Evolutionary conservation across 768 basidiomycete species (phyloP).

Genomic region (Mycena maculata): DNA sequence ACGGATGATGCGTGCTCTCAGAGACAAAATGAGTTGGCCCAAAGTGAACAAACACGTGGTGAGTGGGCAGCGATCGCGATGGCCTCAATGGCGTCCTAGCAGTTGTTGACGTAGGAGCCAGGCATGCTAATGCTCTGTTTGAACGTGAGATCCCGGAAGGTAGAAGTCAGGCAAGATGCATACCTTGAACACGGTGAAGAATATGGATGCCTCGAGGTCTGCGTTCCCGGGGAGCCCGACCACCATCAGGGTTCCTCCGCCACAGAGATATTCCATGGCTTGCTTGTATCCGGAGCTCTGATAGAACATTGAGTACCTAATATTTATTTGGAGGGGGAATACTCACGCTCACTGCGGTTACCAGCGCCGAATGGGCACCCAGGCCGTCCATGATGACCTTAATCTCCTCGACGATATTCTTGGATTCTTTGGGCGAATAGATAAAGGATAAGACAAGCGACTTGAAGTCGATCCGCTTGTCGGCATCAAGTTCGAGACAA

Average conservation of each 20-base stretch:
- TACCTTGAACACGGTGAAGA: conserved; percentile 77
- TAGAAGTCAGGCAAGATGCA: conserved; percentile 5
- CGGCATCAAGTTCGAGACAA: conserved; percentile 71
- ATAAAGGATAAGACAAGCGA: too few relatives aligned
- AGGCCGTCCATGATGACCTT: conserved; percentile 69
- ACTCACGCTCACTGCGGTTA: conserved; percentile 66
- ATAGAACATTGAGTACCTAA: neutral
- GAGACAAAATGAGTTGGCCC: too few relatives aligned
- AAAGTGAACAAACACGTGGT: too few relatives aligned
- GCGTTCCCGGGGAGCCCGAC: conserved; percentile 81
- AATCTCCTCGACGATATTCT: conserved; percentile 75
- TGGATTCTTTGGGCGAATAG: conserved; percentile 65
- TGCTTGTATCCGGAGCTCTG: conserved; percentile 58
- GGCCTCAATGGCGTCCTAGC: conserved; percentile 87
- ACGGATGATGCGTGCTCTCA: too few relatives aligned
- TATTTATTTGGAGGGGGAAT: neutral
- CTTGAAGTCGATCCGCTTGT: conserved; percentile 87
- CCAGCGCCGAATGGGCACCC: conserved; percentile 79
- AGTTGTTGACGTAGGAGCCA: conserved; percentile 73
- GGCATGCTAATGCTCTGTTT: conserved; percentile 64
- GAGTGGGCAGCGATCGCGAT: conserved; percentile 61
- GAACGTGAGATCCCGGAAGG: conserved; percentile 25
- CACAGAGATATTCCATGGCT: conserved; percentile 80
- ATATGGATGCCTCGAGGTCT: conserved; percentile 69
- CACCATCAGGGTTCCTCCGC: conserved; percentile 78